Percentiles rank a stretch among this genome's conserved stretches.
Conservation (phyloP, 352 stramenopile species). For the Aphanomyces stellatus region DNA sequence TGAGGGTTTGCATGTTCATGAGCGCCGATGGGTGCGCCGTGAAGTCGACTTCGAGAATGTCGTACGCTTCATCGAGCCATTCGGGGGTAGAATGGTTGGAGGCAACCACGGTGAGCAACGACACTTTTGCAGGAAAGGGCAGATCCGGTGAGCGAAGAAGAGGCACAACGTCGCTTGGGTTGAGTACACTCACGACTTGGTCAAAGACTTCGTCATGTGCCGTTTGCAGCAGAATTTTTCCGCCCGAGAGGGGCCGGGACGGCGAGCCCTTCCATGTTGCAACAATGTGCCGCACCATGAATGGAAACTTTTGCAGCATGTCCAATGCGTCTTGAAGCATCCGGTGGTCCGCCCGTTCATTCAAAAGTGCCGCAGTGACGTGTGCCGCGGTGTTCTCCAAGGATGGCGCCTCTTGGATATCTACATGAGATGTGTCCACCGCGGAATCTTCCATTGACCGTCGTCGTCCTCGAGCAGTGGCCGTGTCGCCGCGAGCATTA, state of each 20-base stretch:
- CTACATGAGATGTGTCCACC: neutral
- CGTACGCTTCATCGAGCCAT: slow-evolving; percentile 4
- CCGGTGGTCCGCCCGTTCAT: neutral
- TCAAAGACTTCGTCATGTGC: slow-evolving; percentile 3
- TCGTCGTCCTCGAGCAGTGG: too few relatives aligned
- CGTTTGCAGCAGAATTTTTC: neutral
- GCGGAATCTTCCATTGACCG: neutral
- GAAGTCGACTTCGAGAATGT: neutral
- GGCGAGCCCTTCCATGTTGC: neutral
- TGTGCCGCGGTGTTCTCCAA: neutral
- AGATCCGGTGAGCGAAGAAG: neutral
- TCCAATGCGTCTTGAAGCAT: neutral
- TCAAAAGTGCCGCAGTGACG: neutral
- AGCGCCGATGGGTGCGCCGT: neutral
- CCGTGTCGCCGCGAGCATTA: too few relatives aligned
- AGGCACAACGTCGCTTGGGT: neutral
- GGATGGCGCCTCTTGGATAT: neutral
- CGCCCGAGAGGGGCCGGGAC: neutral
- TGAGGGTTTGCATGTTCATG: neutral
- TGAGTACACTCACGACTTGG: neutral
- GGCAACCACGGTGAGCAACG: neutral
- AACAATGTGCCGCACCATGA: neutral
- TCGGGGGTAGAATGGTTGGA: neutral
- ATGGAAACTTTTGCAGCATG: neutral
- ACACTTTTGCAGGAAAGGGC: neutral